Conservation (phyloP, 805 yeast genomes). For the Zygoascus flipseniorum region DNA sequence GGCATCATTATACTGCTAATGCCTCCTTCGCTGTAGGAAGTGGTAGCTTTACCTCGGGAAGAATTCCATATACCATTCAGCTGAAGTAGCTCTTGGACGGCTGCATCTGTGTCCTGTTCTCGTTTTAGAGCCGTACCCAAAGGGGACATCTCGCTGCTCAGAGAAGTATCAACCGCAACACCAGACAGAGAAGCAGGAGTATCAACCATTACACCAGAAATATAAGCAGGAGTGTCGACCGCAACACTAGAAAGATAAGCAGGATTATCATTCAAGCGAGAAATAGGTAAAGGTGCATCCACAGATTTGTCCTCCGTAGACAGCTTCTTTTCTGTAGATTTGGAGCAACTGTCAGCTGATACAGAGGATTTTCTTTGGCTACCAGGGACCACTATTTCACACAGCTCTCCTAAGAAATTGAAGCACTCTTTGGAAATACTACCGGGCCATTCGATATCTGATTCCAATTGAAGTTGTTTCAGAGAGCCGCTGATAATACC, state of each 20-base stretch:
- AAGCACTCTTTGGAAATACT: conserved; percentile 12
- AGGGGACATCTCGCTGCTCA: background rate
- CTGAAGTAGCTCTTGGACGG: background rate
- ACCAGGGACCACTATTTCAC: conserved; percentile 12
- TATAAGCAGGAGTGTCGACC: background rate
- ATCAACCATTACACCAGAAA: too few species aligned
- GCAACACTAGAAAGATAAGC: background rate
- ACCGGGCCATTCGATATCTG: conserved; percentile 18
- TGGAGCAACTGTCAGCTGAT: background rate
- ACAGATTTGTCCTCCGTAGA: background rate
- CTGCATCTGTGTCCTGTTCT: background rate
- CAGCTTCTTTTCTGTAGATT: background rate
- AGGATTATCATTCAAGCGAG: background rate
- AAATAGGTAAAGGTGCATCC: background rate
- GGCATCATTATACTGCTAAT: background rate
- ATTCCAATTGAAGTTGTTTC: conserved; percentile 16
- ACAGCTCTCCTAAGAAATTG: conserved; percentile 14
- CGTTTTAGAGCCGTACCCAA: background rate
- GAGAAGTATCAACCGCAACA: background rate
- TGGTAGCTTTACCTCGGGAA: background rate
- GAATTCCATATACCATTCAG: background rate
- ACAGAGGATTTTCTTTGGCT: background rate
- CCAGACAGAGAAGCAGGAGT: background rate
- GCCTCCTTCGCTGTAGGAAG: background rate
- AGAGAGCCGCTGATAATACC: conserved; percentile 34